Evolutionary conservation across 179 eudicot genomes (phyloP).

Genomic region (Pouteria campechiana): DNA sequence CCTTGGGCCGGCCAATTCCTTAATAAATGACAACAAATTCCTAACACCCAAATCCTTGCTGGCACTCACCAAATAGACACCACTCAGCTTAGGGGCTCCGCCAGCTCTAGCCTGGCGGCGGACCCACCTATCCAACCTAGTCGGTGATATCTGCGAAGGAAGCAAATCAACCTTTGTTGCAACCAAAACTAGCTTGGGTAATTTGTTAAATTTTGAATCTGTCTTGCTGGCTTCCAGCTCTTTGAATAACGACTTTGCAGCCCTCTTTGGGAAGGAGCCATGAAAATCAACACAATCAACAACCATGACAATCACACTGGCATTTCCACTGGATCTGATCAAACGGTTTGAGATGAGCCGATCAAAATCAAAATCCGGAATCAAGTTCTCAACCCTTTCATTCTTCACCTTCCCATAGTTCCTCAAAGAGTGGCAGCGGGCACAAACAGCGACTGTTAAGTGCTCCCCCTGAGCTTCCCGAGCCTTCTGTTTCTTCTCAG

Average conservation of each 20-base stretch:
- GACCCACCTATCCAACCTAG: constrained; percentile 94
- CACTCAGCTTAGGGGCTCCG: constrained; percentile 88
- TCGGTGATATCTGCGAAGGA: constrained; percentile 82
- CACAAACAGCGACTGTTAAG: constrained; percentile 83
- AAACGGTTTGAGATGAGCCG: constrained; percentile 64
- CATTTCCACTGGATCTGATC: constrained; percentile 71
- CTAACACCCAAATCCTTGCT: constrained; percentile 87
- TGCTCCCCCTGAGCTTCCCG: constrained; percentile 47
- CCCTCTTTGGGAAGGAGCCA: constrained; percentile 92
- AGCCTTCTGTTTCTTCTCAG: constrained; percentile 69
- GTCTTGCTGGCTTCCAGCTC: constrained; percentile 47
- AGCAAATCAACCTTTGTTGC: constrained; percentile 92
- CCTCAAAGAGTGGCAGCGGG: constrained; percentile 89
- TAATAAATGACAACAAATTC: constrained; percentile 61
- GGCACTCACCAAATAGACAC: constrained; percentile 80
- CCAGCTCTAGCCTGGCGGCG: constrained; percentile 75
- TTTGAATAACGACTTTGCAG: constrained; percentile 74
- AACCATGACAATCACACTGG: constrained; percentile 82
- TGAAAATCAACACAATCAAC: constrained; percentile 97
- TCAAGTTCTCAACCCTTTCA: constrained; percentile 72
- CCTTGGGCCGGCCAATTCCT: constrained; percentile 85
- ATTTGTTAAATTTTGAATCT: constrained; percentile 41
- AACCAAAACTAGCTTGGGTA: constrained; percentile 87
- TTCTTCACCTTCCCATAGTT: constrained; percentile 90
- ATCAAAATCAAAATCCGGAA: constrained; percentile 97